Base-by-base conservation (phyloP, 495 filamentous ascomycete genomes). In the Aspergillus ostianus region DNA sequence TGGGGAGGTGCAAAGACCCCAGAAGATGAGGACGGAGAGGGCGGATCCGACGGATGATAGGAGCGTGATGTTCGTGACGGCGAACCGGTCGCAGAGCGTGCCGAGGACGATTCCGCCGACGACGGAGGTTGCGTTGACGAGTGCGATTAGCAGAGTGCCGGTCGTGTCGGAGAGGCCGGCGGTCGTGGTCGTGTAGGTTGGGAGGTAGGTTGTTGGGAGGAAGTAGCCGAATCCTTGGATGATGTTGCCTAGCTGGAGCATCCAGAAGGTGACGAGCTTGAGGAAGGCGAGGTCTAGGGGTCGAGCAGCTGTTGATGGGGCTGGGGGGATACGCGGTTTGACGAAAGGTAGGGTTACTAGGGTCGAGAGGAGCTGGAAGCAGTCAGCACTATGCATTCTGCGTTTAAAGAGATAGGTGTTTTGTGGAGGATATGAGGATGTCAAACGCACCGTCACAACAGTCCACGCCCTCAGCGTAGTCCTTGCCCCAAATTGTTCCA, bases 141-240 rank as follows among this genome's bases (percentile, higher is more conserved):
- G 66, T 6, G 83, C 71, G 15, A 88, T 65, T 1, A 84, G 76
- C 47, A 85, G 56, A 0, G 84, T 80, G 4, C 80, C 73, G 6
- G 75, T 70, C 7, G 77, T 72, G 21, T 74, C 51, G 1, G 77
- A 73, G 3, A 82, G 65, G n/a, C 77, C 74, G 13, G 85, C 67
- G 7, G 75, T 68, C 2, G 58, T 62, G 13, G 79, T 72, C 0
- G 84, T 84, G 67, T 86, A 90, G 4, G 81, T 78, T 2, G 85
- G 84, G 0, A 91, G 77, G 67, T 88, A 91, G 26, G 86, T 84
- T 4, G 76, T 75, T 0, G 87, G 88, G 1, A 91, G 73, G 70
- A 90, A 89, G 68, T 83, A 90, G 12, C 87, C 87, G 5, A 85
- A 75, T n/a, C 79, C 77, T 64, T 90, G 78, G 55, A 86, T 72